Evolutionary conservation across 768 basidiomycete genomes (phyloP).

Genomic region (Hericium alpestre): DNA sequence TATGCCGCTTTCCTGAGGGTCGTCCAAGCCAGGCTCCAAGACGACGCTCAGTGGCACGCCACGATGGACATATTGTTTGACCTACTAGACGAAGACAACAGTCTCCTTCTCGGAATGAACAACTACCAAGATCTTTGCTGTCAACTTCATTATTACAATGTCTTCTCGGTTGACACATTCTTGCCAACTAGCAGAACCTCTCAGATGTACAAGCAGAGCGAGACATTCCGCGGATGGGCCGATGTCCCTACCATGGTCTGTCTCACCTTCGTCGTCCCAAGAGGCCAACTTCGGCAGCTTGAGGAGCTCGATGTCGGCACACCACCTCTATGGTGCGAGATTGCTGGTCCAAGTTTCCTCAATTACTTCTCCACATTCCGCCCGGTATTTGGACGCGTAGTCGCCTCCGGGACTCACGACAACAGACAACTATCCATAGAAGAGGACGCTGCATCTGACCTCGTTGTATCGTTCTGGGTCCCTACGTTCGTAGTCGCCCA

Average conservation of each 20-base stretch:
- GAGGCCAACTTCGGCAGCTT: constrained; percentile 14
- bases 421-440: background rate
- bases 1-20: constrained; percentile 35
- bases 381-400: constrained; percentile 12
- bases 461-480: constrained; percentile 18
- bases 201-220: background rate
- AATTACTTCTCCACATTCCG: constrained; percentile 22
- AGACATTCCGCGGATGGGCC: constrained; percentile 13
- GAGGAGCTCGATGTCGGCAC: constrained; percentile 13
- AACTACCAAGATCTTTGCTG: background rate
- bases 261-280: constrained; percentile 27
- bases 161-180: constrained; percentile 5
- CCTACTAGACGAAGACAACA: background rate
- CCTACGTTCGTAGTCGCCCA: constrained; percentile 17
- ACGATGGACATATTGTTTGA: constrained; percentile 27
- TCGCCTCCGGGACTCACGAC: background rate
- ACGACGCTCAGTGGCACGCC: constrained; percentile 29
- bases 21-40: constrained; percentile 22
- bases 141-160: background rate
- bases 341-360: constrained; percentile 11
- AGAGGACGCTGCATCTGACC: background rate
- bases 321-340: background rate
- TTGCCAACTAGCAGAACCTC: background rate
- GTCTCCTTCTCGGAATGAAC: background rate
- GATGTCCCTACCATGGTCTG: constrained; percentile 28